These are phyloP conservation scores for Picochlorum sp. DNA, from an alignment of 139 green algal species.

Conservation along the genomic window DNA sequence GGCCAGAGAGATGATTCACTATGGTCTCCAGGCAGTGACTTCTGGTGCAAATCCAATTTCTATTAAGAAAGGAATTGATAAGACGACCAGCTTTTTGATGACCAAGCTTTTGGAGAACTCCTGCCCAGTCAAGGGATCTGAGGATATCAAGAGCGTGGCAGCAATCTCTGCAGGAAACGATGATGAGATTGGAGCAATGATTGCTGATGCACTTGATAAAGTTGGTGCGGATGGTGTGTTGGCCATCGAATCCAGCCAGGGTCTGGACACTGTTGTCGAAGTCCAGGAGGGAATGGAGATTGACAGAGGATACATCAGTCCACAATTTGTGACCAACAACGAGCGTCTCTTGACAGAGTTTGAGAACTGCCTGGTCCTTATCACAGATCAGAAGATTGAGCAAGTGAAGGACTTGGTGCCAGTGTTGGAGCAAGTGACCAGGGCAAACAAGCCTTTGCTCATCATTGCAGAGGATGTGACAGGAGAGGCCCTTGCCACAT, in stretches of 20 bases:
- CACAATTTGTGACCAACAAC: conserved; percentile 91
- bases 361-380: conserved; percentile 82
- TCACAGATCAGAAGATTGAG: conserved; percentile 93
- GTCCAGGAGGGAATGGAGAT: conserved; percentile 96
- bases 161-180: conserved; percentile 81
- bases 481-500: conserved; percentile 89
- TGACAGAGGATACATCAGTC: conserved; percentile 94
- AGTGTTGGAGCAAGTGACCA: conserved; percentile 70
- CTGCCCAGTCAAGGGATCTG: conserved; percentile 71
- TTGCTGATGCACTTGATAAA: conserved; percentile 83
- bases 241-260: conserved; percentile 79
- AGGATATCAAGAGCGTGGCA: conserved; percentile 85
- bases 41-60: conserved; percentile 88
- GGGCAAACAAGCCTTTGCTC: conserved; percentile 72
- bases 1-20: conserved; percentile 92
- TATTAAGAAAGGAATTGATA: conserved; percentile 97
- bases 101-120: conserved; percentile 71
- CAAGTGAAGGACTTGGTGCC: conserved; percentile 66
- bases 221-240: conserved; percentile 85
- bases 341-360: conserved; percentile 86
- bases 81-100: conserved; percentile 78
- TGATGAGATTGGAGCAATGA: conserved; percentile 67
- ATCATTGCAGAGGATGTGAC: conserved; percentile 96
- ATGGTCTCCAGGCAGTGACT: conserved; percentile 78
- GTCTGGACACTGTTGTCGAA: conserved; percentile 77